These are phyloP conservation scores for Globisporangium abappressorium DNA, from an alignment of 352 stramenopile species.

Conservation along the genomic window DNA sequence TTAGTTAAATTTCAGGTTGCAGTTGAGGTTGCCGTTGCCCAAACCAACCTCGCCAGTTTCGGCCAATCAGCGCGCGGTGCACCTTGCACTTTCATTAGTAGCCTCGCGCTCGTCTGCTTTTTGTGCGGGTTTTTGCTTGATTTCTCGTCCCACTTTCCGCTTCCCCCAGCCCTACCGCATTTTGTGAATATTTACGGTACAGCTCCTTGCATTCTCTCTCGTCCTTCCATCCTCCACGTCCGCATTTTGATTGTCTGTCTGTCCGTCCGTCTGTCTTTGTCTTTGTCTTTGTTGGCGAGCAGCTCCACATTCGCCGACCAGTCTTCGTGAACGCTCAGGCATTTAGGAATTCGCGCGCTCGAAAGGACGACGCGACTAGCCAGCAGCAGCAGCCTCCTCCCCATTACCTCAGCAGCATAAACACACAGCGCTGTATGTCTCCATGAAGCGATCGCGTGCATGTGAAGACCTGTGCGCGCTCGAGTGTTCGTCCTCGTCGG, in stretches of 20 bases:
- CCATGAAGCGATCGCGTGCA: constrained; percentile 70
- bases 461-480: constrained; percentile 64
- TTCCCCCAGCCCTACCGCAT: background rate
- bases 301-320: background rate
- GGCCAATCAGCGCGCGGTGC: background rate
- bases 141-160: constrained; percentile 12
- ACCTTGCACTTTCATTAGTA: background rate
- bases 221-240: constrained; percentile 1
- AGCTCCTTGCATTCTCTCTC: constrained; percentile 7
- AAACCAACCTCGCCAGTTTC: background rate
- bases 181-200: background rate
- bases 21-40: constrained; percentile 11
- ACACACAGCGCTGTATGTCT: constrained; percentile 9
- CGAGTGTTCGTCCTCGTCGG: constrained; percentile 31
- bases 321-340: background rate
- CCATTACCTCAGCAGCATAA: constrained; percentile 2
- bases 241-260: background rate
- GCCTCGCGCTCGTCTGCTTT: constrained; percentile 7
- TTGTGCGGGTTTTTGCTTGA: constrained; percentile 15
- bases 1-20: background rate
- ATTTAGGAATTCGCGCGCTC: constrained; percentile 16
- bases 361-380: constrained; percentile 12
- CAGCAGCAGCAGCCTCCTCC: background rate
- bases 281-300: background rate
- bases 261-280: constrained; percentile 1